Base-by-base conservation (phyloP, 1,139 yeast genomes). In the Nakaseomyces glabratus region DNA sequence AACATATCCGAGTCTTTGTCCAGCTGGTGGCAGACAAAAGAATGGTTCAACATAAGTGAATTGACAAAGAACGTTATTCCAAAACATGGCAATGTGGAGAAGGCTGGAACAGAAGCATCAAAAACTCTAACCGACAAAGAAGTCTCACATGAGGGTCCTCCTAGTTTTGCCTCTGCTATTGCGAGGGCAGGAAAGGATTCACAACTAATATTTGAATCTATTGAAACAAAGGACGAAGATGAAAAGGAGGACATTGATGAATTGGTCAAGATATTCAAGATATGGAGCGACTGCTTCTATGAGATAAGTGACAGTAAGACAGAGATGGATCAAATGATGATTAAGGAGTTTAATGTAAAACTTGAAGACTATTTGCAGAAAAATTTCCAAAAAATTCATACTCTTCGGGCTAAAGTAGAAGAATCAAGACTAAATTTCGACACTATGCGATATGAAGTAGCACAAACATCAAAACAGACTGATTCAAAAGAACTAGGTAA, bases 351-450 rank as follows among this genome's bases (percentile, higher is more conserved):
- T 53, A 77, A 79, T 51, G 52, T 55, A 32, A 68, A 71, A 46
- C 61, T 81, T 44, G 70, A 69, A 33, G 58, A 60, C 14, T 58
- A 71, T 21, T 63, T 81, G 45, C 64, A 72, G 43, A 65, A 66
- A 37, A 76, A 73, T 46, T 80, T 80, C 57, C 71, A 69, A 42
- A 71, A 71, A 49, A 79, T 79, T 20, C 65, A 67, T 41, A 71
- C 69, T 42, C 65, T 75, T 49, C 73, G 93, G 55, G 73, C 70
- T 52, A 69, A 67, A 40, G 93, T 82, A 18, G 82, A 80, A 52
- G 64, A 71, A 24, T 73, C 84, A 5, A 71, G 90, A 58, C 65
- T 71, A 38, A 76, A 71, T 41, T 79, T 82, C 53, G 93, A 82
- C 56, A 64, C 76, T n/a, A 59, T 75, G 45, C 69, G 90, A 56